These are phyloP conservation scores for Exophiala aquamarina DNA, from an alignment of 2,329 filamentous ascomycete species.

Conservation along the genomic window DNA sequence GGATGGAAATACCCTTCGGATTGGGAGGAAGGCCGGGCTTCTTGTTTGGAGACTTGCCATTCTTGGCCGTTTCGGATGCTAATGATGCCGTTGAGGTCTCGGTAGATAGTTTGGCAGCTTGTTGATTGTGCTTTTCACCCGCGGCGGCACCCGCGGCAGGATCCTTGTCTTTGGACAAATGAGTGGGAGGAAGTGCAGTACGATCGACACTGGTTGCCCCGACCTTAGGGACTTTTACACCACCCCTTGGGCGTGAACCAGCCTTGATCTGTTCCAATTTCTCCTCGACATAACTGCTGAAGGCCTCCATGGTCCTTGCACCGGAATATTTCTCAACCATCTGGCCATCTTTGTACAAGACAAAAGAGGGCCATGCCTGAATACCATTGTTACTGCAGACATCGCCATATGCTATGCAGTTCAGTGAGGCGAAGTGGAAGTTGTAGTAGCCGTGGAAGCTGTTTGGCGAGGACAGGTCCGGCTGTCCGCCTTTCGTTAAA, in stretches of 20 bases:
- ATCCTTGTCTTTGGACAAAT: slow-evolving; percentile 45
- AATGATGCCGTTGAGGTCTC: slow-evolving; percentile 33
- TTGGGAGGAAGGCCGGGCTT: slow-evolving; percentile 63
- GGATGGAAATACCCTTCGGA: slow-evolving; percentile 69
- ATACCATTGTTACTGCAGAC: slow-evolving; percentile 70
- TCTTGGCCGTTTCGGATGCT: slow-evolving; percentile 37
- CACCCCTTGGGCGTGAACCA: slow-evolving; percentile 70
- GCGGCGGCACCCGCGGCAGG: slow-evolving; percentile 38
- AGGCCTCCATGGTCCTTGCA: slow-evolving; percentile 62
- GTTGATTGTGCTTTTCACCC: slow-evolving; percentile 43
- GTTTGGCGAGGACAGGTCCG: slow-evolving; percentile 54
- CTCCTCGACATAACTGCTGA: slow-evolving; percentile 73
- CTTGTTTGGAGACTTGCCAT: slow-evolving; percentile 52
- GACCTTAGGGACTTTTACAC: slow-evolving; percentile 68
- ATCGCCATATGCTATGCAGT: slow-evolving; percentile 82
- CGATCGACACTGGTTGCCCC: slow-evolving; percentile 58
- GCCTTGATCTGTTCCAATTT: slow-evolving; percentile 76
- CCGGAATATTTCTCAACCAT: slow-evolving; percentile 64
- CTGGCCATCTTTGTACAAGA: slow-evolving; percentile 77
- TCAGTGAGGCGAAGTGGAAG: slow-evolving; percentile 81
- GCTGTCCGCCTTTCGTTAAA: slow-evolving; percentile 47
- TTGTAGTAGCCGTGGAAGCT: slow-evolving; percentile 81
- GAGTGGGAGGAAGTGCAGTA: slow-evolving; percentile 37
- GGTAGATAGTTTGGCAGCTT: slow-evolving; percentile 35
- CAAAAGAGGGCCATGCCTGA: slow-evolving; percentile 70